Evolutionary conservation across 1,139 yeast species (phyloP).

Genomic region (Scheffersomyces insectosa): DNA sequence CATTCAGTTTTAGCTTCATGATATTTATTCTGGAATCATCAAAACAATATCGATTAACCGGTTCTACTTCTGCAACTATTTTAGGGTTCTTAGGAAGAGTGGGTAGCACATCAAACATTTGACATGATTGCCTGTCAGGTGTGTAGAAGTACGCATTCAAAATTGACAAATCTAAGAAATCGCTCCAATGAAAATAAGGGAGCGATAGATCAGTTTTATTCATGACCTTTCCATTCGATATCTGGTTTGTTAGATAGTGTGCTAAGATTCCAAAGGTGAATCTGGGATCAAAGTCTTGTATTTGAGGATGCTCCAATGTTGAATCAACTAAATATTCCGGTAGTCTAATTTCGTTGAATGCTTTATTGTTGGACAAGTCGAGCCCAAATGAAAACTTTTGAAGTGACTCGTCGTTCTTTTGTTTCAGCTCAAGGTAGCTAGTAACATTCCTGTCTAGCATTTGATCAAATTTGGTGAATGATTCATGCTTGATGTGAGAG

Average conservation of each 20-base stretch:
- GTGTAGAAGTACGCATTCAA: slow-evolving; percentile 21
- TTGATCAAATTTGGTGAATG: slow-evolving; percentile 4
- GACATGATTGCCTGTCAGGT: slow-evolving; percentile 21
- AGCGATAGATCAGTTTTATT: slow-evolving; percentile 9
- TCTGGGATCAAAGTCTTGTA: slow-evolving; percentile 33
- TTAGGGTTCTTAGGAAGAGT: slow-evolving; percentile 11
- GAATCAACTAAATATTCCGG: slow-evolving; percentile 10
- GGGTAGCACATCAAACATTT: slow-evolving; percentile 18
- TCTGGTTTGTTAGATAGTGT: slow-evolving; percentile 15
- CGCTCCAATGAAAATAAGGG: slow-evolving; percentile 41
- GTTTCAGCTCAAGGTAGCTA: neutral
- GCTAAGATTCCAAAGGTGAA: slow-evolving; percentile 30
- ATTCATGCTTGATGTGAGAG: slow-evolving; percentile 2
- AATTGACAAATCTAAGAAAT: slow-evolving; percentile 30
- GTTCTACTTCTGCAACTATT: neutral
- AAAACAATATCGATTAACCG: slow-evolving; percentile 22
- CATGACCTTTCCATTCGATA: neutral
- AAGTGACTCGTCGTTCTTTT: neutral
- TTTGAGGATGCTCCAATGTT: slow-evolving; percentile 12
- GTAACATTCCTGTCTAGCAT: slow-evolving; percentile 2
- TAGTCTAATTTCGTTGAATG: slow-evolving; percentile 7
- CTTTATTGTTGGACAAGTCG: slow-evolving; percentile 7
- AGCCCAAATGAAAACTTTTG: neutral
- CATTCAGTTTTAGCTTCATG: neutral
- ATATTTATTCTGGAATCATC: slow-evolving; percentile 25